Conservation (phyloP, 805 yeast genomes). For the Spathaspora passalidarum region DNA sequence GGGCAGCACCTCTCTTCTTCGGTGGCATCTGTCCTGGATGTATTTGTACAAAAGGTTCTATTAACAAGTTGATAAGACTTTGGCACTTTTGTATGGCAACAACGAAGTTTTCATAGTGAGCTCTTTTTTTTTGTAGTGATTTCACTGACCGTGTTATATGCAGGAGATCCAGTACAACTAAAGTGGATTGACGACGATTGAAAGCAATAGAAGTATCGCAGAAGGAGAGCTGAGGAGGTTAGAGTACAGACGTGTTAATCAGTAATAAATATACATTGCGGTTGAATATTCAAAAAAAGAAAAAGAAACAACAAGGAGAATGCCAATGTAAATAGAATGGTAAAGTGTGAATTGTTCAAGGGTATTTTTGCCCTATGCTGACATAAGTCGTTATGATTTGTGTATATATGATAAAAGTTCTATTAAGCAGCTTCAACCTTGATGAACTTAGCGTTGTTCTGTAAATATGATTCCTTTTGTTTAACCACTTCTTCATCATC, state of each 20-base stretch:
- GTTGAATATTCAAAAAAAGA: neutral
- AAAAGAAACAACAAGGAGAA: neutral
- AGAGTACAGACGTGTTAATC: neutral
- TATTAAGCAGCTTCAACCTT: slow-evolving; percentile 16
- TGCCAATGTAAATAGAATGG: neutral
- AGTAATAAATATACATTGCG: slow-evolving; percentile 1
- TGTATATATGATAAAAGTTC: neutral
- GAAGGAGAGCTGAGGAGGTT: too few relatives aligned
- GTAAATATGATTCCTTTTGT: slow-evolving; percentile 29
- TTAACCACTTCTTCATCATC: slow-evolving; percentile 25
- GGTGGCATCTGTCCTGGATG: neutral
- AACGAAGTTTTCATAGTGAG: neutral
- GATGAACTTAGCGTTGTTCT: slow-evolving; percentile 37
- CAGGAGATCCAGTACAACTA: neutral
- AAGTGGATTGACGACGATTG: neutral
- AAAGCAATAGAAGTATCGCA: neutral
- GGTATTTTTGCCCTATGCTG: neutral
- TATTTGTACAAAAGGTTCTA: neutral
- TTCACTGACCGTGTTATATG: neutral
- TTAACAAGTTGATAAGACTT: neutral
- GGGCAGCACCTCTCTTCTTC: neutral
- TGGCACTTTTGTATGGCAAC: too few relatives aligned
- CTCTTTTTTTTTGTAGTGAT: neutral
- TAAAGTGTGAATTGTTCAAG: neutral
- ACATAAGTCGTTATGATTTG: neutral